phyloP scores from a whole-genome alignment of 1,284 basidiomycete genomes.

The Peniophora sp. region DNA sequence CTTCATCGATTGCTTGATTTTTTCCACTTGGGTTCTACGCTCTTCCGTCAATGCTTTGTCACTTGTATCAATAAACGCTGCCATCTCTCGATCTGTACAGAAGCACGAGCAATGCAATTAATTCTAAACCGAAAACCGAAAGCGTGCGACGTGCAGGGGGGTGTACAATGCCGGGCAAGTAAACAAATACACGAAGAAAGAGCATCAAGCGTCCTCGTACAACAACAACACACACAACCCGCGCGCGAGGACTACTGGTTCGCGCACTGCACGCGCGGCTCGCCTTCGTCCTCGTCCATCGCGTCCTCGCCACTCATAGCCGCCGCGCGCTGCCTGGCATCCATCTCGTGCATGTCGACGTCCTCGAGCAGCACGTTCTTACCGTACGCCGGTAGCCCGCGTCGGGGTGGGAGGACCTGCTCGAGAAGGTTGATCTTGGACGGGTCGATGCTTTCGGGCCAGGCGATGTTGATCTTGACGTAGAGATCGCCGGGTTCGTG shows the following conservation, averaged over 20 bases:
- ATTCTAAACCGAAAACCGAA: too few relatives aligned
- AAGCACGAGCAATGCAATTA: too few relatives aligned
- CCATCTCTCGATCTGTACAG: too few relatives aligned
- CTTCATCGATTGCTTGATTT: too few relatives aligned
- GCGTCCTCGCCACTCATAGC: constrained; percentile 46
- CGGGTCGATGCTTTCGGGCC: constrained; percentile 81
- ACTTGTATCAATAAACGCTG: too few relatives aligned
- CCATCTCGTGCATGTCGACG: constrained; percentile 78
- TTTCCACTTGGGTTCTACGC: too few relatives aligned
- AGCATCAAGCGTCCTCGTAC: not conserved
- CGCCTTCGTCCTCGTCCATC: constrained; percentile 84
- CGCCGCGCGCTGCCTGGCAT: constrained; percentile 64
- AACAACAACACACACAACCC: not conserved
- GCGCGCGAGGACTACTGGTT: constrained; percentile 48
- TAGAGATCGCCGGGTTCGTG: constrained; percentile 96
- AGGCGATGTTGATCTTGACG: constrained; percentile 82
- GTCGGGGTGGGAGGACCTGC: constrained; percentile 79
- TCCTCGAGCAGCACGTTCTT: constrained; percentile 78
- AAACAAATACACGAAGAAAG: constrained; percentile 8
- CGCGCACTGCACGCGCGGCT: constrained; percentile 78
- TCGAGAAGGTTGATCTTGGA: constrained; percentile 74
- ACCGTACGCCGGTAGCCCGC: constrained; percentile 59
- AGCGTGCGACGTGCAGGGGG: too few relatives aligned
- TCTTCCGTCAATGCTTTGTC: too few relatives aligned
- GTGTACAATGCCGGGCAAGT: constrained; percentile 3